Conservation (phyloP, 257 asterid genomes). For the Solanum sejunctum region DNA sequence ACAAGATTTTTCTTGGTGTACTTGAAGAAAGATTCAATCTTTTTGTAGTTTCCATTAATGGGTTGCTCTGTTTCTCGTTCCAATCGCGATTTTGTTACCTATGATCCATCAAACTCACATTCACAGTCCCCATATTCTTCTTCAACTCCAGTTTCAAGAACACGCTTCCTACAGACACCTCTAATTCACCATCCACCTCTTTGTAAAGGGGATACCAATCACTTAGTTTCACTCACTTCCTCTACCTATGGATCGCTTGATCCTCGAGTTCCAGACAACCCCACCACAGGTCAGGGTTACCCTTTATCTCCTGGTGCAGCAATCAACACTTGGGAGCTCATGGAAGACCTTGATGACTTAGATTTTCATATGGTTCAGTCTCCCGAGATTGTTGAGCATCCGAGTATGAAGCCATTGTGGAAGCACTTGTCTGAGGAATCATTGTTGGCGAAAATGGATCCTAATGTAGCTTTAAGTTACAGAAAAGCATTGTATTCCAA, state of each 20-base stretch:
- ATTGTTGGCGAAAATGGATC: slow-evolving; percentile 24
- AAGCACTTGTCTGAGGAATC: slow-evolving; percentile 40
- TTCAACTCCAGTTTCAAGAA: slow-evolving; percentile 20
- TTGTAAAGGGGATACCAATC: slow-evolving; percentile 45
- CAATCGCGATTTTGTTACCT: neutral
- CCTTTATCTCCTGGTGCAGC: slow-evolving; percentile 74
- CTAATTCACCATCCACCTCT: slow-evolving; percentile 28
- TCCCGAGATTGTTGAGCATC: slow-evolving; percentile 32
- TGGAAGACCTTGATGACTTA: slow-evolving; percentile 82
- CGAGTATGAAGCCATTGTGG: slow-evolving; percentile 26
- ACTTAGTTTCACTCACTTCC: slow-evolving; percentile 73
- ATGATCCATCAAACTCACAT: neutral
- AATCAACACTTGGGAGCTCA: slow-evolving; percentile 94
- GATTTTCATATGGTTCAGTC: slow-evolving; percentile 33
- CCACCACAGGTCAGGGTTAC: slow-evolving; percentile 15
- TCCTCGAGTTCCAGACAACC: slow-evolving; percentile 9
- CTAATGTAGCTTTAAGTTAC: slow-evolving; percentile 24
- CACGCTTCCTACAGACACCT: slow-evolving; percentile 14
- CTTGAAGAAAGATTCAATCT: neutral
- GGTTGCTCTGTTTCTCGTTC: slow-evolving; percentile 25
- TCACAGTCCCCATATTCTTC: slow-evolving; percentile 2
- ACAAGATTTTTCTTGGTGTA: neutral
- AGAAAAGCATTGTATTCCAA: slow-evolving; percentile 23
- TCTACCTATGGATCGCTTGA: slow-evolving; percentile 74
- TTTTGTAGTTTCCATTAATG: neutral